These are phyloP conservation scores for Hebeloma cylindrosporum DNA, from an alignment of 768 basidiomycete species.

Conservation along the genomic window DNA sequence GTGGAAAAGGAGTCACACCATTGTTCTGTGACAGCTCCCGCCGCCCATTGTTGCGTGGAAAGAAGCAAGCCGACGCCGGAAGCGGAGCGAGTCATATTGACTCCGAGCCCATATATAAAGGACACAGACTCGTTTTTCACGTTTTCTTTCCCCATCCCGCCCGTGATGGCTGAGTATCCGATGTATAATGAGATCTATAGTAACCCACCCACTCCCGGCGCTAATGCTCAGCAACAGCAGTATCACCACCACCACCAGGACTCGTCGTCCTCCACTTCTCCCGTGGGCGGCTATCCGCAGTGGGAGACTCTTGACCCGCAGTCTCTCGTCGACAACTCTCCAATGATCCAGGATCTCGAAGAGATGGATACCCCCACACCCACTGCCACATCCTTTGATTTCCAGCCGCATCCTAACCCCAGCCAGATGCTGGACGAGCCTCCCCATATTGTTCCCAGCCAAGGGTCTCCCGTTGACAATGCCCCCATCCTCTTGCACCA, in stretches of 20 bases:
- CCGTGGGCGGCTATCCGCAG: slow-evolving; percentile 29
- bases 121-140: neutral
- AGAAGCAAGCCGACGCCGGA: slow-evolving; percentile 10
- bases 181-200: slow-evolving; percentile 11
- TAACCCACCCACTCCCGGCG: neutral
- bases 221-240: slow-evolving; percentile 5
- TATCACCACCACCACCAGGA: neutral
- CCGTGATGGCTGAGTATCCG: too few species aligned
- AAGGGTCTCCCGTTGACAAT: slow-evolving; percentile 22
- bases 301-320: slow-evolving; percentile 43
- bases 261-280: slow-evolving; percentile 12
- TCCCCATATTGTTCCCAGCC: slow-evolving; percentile 29
- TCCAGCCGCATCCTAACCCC: slow-evolving; percentile 20
- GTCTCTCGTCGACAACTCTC: slow-evolving; percentile 28
- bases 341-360: slow-evolving; percentile 22
- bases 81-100: slow-evolving; percentile 30
- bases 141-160: slow-evolving; percentile 5
- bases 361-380: slow-evolving; percentile 24
- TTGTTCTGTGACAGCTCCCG: slow-evolving; percentile 24
- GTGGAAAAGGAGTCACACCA: slow-evolving; percentile 12
- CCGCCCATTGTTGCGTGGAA: slow-evolving; percentile 35
- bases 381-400: slow-evolving; percentile 27
- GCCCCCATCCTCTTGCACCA: slow-evolving; percentile 33
- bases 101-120: slow-evolving; percentile 35
- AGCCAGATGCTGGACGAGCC: slow-evolving; percentile 33